Evolutionary conservation across 352 stramenopile genomes (phyloP).

Genomic region (Phytophthora citricola): DNA sequence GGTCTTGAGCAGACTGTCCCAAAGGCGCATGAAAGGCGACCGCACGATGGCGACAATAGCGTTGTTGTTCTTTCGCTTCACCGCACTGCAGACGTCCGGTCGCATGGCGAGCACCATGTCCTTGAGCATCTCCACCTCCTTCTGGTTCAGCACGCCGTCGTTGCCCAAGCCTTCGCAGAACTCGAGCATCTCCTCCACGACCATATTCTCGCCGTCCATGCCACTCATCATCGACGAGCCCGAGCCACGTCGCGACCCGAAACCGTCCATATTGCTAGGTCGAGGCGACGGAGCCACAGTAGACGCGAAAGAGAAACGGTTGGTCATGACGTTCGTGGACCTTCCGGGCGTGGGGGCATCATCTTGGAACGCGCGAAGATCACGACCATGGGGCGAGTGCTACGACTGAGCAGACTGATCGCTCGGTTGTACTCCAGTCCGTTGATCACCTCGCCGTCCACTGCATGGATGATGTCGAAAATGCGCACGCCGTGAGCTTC

Average conservation of each 20-base stretch:
- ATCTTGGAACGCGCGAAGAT: conserved; percentile 81
- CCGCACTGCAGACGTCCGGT: conserved; percentile 72
- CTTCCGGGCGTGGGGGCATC: conserved; percentile 63
- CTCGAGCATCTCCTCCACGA: conserved; percentile 88
- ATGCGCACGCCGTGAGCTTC: conserved; percentile 85
- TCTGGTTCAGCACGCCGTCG: conserved; percentile 58
- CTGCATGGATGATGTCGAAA: conserved; percentile 79
- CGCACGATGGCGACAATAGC: conserved; percentile 83
- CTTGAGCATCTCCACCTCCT: conserved; percentile 78
- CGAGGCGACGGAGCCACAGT: conserved; percentile 74
- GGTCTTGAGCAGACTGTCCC: conserved; percentile 86
- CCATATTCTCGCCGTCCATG: conserved; percentile 64
- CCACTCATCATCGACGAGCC: conserved; percentile 50
- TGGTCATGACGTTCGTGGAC: conserved; percentile 56
- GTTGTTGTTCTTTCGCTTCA: conserved; percentile 86
- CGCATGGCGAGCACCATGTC: conserved; percentile 84
- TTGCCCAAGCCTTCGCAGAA: conserved; percentile 73
- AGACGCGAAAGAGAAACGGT: conserved; percentile 77
- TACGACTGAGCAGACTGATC: conserved; percentile 77
- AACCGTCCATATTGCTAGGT: conserved; percentile 37
- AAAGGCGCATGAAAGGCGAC: conserved; percentile 84
- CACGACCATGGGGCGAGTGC: conserved; percentile 75
- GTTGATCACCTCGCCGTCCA: conserved; percentile 82
- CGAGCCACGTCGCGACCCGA: conserved; percentile 51
- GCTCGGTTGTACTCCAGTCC: conserved; percentile 84